Evolutionary conservation across 495 filamentous ascomycete genomes (phyloP).

Genomic region (Daldinia grandis): DNA sequence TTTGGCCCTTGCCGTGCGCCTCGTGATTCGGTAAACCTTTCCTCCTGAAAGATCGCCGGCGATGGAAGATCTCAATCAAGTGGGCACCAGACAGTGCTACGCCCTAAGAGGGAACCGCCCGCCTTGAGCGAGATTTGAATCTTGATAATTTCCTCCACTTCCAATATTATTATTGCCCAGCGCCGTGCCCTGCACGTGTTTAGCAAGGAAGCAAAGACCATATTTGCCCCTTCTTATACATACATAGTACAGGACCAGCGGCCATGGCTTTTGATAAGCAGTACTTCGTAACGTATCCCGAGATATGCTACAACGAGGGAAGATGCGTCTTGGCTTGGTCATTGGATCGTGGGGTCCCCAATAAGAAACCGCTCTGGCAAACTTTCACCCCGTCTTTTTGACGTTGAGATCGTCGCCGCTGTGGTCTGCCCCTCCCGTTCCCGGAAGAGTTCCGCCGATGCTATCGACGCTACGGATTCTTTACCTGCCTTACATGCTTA

Average conservation of each 20-base stretch:
- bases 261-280: conserved; percentile 20
- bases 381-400: conserved; percentile 25
- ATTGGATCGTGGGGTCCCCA: conserved; percentile 42
- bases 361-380: conserved; percentile 15
- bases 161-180: conserved; percentile 22
- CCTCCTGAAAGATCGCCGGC: conserved; percentile 36
- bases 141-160: conserved; percentile 30
- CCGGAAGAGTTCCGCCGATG: conserved; percentile 33
- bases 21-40: conserved; percentile 35
- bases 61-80: conserved; percentile 44
- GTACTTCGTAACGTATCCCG: conserved; percentile 10
- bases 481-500: conserved; percentile 21
- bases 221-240: conserved; percentile 18
- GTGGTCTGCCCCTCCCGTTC: conserved; percentile 27
- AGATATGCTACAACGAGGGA: conserved; percentile 21
- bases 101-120: conserved; percentile 7
- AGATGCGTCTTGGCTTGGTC: conserved; percentile 33
- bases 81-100: conserved; percentile 31
- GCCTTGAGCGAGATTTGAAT: conserved; percentile 29
- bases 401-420: conserved; percentile 33
- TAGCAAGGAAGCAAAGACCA: conserved; percentile 29
- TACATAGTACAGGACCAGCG: conserved; percentile 8
- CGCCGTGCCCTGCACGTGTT: conserved; percentile 23
- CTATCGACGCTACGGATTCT: conserved; percentile 14
- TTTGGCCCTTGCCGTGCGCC: conserved; percentile 23